Evolutionary conservation across 192 early-diverging fungal genomes (phyloP), one percentile per base, ranked within the genome.

Genomic region (Kickxella alabastrina): DNA sequence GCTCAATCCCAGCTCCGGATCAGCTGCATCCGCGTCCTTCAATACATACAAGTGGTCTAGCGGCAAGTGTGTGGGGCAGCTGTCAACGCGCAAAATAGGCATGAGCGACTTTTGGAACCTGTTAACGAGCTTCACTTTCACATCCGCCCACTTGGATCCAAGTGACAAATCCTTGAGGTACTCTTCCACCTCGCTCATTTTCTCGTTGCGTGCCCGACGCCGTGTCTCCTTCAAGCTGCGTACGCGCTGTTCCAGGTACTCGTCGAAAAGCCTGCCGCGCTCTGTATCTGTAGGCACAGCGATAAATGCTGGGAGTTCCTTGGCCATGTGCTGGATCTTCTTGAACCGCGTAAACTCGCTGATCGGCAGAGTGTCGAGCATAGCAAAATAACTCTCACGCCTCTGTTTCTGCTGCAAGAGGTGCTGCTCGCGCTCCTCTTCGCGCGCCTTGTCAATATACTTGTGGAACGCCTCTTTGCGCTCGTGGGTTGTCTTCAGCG

Each of bases 381-480:
- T 45, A 1, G 57, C 60, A 17, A 79, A 69, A 46, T 88, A 82
- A 8, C 58, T 78, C 4, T 80, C 71, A 1, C 82, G 78, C 26
- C 77, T 77, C 45, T 79, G 69, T 43, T 61, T 48, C 15, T 39
- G 26, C 39, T 45, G 31, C 10, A 43, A 29, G 12, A 35, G 50
- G 15, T 35, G 17, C 35, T 39, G 27, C 26, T 49, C 50, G 19
- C 53, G 51, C 60, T 85, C 85, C 44, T 65, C 58, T 41, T 89
- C 88, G 18, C 77, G 78, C 13, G 39, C 21, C 6, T 35, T 31
- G 18, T 77, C 75, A 1, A 84, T 74, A 56, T 86, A 94, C 22
- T 72, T 62, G 24, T 87, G 69, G 61, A 93, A 98, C 0, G 88
- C 90, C 3, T 77, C 64, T 56, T 92, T 93, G 26, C 93, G 82